Conservation (phyloP, 495 filamentous ascomycete genomes). For the Lasiosphaeris hirsuta region DNA sequence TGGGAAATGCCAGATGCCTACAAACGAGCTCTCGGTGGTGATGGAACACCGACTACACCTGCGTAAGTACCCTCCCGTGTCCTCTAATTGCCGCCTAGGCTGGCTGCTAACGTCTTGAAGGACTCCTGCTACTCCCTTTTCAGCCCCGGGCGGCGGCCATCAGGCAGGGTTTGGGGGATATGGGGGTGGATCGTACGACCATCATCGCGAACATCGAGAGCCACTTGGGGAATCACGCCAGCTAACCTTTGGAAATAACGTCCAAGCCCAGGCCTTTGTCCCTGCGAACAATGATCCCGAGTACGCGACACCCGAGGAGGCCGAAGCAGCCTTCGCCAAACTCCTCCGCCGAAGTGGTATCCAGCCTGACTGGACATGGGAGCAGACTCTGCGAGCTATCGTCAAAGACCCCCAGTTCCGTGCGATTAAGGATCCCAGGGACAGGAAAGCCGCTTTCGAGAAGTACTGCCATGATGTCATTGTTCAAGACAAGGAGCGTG, state of each 20-base stretch:
- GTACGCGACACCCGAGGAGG: constrained; percentile 83
- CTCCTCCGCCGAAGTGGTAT: constrained; percentile 81
- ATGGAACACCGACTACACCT: constrained; percentile 47
- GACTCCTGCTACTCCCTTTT: constrained; percentile 62
- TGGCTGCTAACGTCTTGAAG: constrained; percentile 21
- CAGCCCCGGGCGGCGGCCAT: constrained; percentile 58
- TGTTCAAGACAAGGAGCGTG: constrained; percentile 89
- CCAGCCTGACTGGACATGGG: constrained; percentile 89
- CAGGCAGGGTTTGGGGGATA: constrained; percentile 24
- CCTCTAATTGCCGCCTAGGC: not conserved
- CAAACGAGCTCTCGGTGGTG: constrained; percentile 61
- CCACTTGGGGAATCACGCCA: constrained; percentile 62
- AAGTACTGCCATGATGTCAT: constrained; percentile 91
- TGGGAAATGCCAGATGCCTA: constrained; percentile 93
- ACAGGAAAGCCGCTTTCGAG: constrained; percentile 89
- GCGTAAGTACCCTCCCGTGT: constrained; percentile 53
- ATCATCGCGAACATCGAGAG: constrained; percentile 42
- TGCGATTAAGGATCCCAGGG: constrained; percentile 87
- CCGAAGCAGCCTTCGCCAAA: constrained; percentile 90
- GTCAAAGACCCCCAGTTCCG: constrained; percentile 94
- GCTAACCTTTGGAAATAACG: constrained; percentile 63
- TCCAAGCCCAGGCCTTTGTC: constrained; percentile 59
- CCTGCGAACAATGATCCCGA: constrained; percentile 71
- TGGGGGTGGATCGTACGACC: constrained; percentile 31
- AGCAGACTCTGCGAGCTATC: constrained; percentile 81